phyloP scores from a whole-genome alignment of 257 asterid genomes.

The Gentiana dahurica region DNA sequence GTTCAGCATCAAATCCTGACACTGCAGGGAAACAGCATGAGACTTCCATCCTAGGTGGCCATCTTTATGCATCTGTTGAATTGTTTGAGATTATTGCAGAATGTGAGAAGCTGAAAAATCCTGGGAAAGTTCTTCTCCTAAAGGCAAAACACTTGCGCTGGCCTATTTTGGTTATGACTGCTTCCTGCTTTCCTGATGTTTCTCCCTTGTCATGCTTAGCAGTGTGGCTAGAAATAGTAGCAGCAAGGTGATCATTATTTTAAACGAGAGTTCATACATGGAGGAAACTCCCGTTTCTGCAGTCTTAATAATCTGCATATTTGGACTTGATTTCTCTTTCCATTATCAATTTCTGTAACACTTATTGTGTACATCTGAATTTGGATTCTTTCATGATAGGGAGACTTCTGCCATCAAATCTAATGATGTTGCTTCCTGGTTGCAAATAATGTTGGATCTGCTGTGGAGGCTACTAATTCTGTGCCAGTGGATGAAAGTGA shows the following conservation, averaged over 20 bases:
- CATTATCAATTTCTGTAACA: constrained; percentile 6
- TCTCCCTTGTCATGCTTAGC: constrained; percentile 81
- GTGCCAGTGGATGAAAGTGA: constrained; percentile 68
- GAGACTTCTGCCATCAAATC: constrained; percentile 95
- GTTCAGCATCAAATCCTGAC: constrained; percentile 40
- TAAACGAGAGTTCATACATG: neutral
- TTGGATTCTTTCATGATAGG: constrained; percentile 39
- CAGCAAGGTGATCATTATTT: constrained; percentile 66
- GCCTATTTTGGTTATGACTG: constrained; percentile 92
- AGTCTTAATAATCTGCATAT: constrained; percentile 3
- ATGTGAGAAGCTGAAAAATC: constrained; percentile 75
- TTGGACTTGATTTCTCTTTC: constrained; percentile 2
- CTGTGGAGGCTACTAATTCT: constrained; percentile 80
- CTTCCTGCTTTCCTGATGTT: constrained; percentile 92
- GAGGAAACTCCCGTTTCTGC: neutral
- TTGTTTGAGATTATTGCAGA: constrained; percentile 88
- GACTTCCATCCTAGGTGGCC: constrained; percentile 35
- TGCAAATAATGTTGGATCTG: constrained; percentile 86
- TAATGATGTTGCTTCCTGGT: constrained; percentile 84
- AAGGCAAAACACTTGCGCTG: constrained; percentile 94
- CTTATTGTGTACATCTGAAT: constrained; percentile 17
- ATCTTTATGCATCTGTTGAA: constrained; percentile 58
- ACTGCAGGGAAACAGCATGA: constrained; percentile 33
- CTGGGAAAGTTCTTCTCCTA: constrained; percentile 88
- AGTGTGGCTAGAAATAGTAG: constrained; percentile 95